Conservation (phyloP, 768 basidiomycete species). For the Paxillus rubicundulus region DNA sequence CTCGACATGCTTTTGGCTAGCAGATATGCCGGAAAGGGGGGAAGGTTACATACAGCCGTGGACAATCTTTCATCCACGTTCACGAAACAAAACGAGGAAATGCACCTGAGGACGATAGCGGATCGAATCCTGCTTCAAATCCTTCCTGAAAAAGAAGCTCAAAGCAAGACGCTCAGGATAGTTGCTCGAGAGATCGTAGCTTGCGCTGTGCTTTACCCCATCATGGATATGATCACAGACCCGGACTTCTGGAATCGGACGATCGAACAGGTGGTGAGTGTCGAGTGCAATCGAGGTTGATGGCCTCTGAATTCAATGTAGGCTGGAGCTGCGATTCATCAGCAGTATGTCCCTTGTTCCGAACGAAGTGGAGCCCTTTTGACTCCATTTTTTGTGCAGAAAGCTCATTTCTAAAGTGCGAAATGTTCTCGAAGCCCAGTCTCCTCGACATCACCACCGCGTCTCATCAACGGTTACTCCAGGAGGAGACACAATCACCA, state of each 20-base stretch:
- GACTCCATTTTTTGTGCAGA: constrained; percentile 36
- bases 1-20: constrained; percentile 83
- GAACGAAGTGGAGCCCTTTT: constrained; percentile 6
- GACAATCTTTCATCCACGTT: constrained; percentile 87
- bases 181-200: constrained; percentile 80
- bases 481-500: constrained; percentile 70
- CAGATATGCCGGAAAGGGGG: constrained; percentile 65
- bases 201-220: constrained; percentile 78
- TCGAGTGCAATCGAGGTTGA: background rate
- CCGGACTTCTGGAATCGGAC: constrained; percentile 96
- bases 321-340: constrained; percentile 69
- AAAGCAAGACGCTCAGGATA: constrained; percentile 66
- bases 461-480: constrained; percentile 42
- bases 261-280: constrained; percentile 86
- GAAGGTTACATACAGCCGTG: constrained; percentile 80
- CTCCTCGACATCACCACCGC: constrained; percentile 51
- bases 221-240: constrained; percentile 91
- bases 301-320: constrained; percentile 20
- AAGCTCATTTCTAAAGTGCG: constrained; percentile 86
- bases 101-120: constrained; percentile 70
- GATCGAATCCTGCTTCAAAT: constrained; percentile 69
- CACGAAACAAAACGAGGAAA: constrained; percentile 86
- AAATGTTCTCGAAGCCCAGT: constrained; percentile 77
- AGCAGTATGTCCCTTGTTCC: constrained; percentile 46
- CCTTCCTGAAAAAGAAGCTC: constrained; percentile 72